Evolutionary conservation across 2,329 filamentous ascomycete genomes (phyloP), one percentile per base, ranked within the genome.

Genomic region (Venturia asperata): DNA sequence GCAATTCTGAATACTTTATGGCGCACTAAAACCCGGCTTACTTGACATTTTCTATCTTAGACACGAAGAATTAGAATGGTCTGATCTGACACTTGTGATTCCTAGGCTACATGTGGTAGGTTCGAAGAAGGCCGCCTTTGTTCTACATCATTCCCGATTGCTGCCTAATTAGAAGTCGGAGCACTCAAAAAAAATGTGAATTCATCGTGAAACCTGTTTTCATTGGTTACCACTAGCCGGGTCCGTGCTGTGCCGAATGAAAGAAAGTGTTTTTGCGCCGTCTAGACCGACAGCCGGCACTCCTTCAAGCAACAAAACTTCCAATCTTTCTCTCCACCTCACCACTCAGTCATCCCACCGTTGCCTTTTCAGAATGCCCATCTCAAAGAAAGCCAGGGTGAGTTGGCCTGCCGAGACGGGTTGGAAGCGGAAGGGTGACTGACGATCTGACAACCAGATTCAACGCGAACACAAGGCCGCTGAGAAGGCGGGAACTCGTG

Each of bases 391-490:
- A 72, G 77, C 77, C 70, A 74, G 75, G 69, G 76, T 77, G 67
- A 6, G 71, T 37, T 19, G 39, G 6, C 6, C 13, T 2, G 17
- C 37, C 41, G 30, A 42, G 13, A 15, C 15, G 39, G 37, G 17
- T 49, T 52, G 39, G 21, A 42, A 55, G 56, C 56, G 4, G 47
- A 58, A 3, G 30, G 30, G 30, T 3, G 15, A 34, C 62, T 30
- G 61, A 61, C 67, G 63, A 24, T 66, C 62, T n/a, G 24, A 34
- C 9, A 43, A 43, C n/a, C 71, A 83, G 78, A 76, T 82, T 69
- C 75, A 78, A 69, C 80, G 80, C 71, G 82, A 84, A 74, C 82
- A 84, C 75, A 81, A 70, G 71, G 81, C 79, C 68, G 82, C 79
- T 52, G 82, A 84, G 4, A 78, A 78, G 37, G 82, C 80, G 39